These are phyloP conservation scores for Globisporangium alternatum DNA, from an alignment of 352 stramenopile species.

Conservation along the genomic window DNA sequence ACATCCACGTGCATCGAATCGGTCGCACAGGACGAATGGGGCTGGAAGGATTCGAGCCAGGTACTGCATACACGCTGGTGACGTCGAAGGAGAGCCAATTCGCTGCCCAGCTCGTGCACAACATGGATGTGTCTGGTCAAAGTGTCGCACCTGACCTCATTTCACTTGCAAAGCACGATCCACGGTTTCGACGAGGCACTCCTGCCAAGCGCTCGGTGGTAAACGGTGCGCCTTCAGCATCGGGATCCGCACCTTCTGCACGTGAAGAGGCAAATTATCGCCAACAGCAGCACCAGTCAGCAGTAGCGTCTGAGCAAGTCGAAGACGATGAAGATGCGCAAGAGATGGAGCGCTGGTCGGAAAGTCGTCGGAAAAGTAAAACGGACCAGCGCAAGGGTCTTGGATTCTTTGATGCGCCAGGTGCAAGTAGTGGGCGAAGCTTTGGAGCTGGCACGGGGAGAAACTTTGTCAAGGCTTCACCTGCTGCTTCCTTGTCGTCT, in stretches of 20 bases:
- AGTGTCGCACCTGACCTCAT: slow-evolving; percentile 49
- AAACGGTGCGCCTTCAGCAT: neutral
- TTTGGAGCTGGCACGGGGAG: slow-evolving; percentile 6
- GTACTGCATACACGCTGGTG: slow-evolving; percentile 81
- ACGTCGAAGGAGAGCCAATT: slow-evolving; percentile 73
- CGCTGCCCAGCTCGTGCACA: slow-evolving; percentile 75
- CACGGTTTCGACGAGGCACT: slow-evolving; percentile 44
- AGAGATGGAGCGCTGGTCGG: slow-evolving; percentile 60
- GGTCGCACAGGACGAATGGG: slow-evolving; percentile 87
- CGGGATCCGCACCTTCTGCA: neutral
- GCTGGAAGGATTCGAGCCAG: slow-evolving; percentile 68
- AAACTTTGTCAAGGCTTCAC: slow-evolving; percentile 39
- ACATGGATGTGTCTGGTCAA: slow-evolving; percentile 81
- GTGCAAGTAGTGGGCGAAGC: neutral
- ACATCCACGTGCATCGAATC: slow-evolving; percentile 89
- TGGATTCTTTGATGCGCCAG: slow-evolving; percentile 30
- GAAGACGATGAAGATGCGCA: slow-evolving; percentile 43
- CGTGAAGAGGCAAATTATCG: neutral
- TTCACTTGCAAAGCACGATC: slow-evolving; percentile 46
- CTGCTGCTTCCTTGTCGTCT: slow-evolving; percentile 12
- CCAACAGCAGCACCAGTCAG: neutral
- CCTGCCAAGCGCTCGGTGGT: slow-evolving; percentile 7
- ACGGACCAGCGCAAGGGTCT: slow-evolving; percentile 68
- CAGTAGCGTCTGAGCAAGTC: neutral
- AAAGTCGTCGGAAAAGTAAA: slow-evolving; percentile 54